phyloP scores from a whole-genome alignment of 768 basidiomycete species.

The Coprinellus aureogranulatus region DNA sequence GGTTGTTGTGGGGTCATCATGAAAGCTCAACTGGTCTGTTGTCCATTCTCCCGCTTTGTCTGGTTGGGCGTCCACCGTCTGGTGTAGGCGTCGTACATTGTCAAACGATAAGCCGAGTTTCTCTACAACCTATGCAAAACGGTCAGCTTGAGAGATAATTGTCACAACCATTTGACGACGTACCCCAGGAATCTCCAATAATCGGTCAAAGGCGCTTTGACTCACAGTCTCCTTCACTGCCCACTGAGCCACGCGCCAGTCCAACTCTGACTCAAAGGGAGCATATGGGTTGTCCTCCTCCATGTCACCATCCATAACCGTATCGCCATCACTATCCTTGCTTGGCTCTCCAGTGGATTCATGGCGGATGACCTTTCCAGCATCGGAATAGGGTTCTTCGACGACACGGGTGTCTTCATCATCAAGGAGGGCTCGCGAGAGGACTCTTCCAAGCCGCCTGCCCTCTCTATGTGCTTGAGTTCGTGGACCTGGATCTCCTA shows the following conservation, averaged over 20 bases:
- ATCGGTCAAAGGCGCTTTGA: constrained; percentile 23
- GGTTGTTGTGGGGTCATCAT: constrained; percentile 17
- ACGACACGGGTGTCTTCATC: constrained; percentile 5
- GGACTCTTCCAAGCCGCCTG: not conserved
- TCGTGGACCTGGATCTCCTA: constrained; percentile 6
- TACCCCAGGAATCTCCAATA: constrained; percentile 27
- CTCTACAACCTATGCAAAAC: constrained; percentile 15
- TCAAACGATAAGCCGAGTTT: constrained; percentile 25
- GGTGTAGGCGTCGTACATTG: constrained; percentile 21
- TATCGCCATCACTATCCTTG: constrained; percentile 6
- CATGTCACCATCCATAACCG: constrained; percentile 5
- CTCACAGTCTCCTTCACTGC: constrained; percentile 23
- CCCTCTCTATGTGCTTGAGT: not conserved
- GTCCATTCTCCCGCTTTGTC: constrained; percentile 23
- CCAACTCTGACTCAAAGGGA: constrained; percentile 24
- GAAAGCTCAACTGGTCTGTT: constrained; percentile 17
- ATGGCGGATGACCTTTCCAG: not conserved
- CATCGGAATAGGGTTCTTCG: constrained; percentile 8
- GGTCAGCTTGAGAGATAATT: not conserved
- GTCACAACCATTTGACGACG: not conserved
- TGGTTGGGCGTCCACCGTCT: constrained; percentile 26
- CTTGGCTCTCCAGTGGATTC: constrained; percentile 2
- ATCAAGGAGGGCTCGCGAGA: constrained; percentile 6
- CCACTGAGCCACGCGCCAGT: constrained; percentile 28
- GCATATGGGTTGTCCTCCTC: constrained; percentile 6